Base-by-base conservation (phyloP, 805 yeast species). In the Saturnispora silvae region DNA sequence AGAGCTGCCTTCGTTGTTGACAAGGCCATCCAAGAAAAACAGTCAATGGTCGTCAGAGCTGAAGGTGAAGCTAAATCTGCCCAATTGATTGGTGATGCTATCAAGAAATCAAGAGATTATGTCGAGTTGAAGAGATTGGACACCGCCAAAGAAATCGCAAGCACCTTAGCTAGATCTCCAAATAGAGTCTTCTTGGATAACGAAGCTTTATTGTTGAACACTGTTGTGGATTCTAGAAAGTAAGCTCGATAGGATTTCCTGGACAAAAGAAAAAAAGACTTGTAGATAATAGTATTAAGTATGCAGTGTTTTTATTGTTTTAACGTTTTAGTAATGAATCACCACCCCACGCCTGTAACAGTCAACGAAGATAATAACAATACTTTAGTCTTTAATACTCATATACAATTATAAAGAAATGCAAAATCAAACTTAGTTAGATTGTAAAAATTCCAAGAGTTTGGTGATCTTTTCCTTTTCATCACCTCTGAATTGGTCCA, bases 41-140 rank as follows among this genome's bases (percentile, higher is more conserved):
- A 92, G 63, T 94, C 94, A 57, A 70, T 85, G 67, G 94, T 92
- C 45, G 96, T 92, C 40, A 85, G 81, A 61, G 97, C 98, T 10
- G 83, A 85, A 60, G 98, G 98, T 75, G 98, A 92, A 65, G 98
- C 98, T 47, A 77, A 84, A 57, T 82, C 96, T 37, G 98, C 98
- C 24, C 94, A 87, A 61, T 77, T 92, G 65, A 86, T 92, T 65
- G 98, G 98, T 75, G 98, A 92, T 47, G 97, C 98, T 38, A 89
- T 92, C 61, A 92, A 89, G 68, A 92, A 89, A 63, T 82, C 94
- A 18, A 82, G 73, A 61, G 98, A 89, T 59, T 92, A 92, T 59
- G 95, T 92, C 35, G 98, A 92, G 60, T 74, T 92, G 63, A 92
- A 89, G 68, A 80, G 96, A 64, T 74, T 92, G 57, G 97, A 89